Base-by-base conservation (phyloP, 495 filamentous ascomycete genomes). In the Darksidea phi region DNA sequence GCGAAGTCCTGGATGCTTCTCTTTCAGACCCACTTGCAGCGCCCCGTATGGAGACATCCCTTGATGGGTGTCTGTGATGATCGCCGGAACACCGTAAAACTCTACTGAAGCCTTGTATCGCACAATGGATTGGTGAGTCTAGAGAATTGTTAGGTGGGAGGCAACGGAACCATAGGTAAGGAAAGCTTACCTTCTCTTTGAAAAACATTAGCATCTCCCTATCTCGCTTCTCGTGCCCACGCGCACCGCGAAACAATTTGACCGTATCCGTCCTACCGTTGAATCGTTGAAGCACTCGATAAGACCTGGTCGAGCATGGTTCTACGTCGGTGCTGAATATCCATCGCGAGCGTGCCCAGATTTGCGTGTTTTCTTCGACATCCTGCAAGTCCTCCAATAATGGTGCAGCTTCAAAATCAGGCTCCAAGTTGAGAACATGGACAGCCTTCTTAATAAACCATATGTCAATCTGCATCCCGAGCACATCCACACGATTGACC, bases 51-150 rank as follows among this genome's bases (percentile, higher is more conserved):
- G 23, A 48, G 26, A 17, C n/a, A 57, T 47, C 8, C 54, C 54
- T 34, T 57, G 38, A 18, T 57, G 54, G 1, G 38, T 57, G 42
- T 42, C 32, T 12, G 54, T 57, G 13, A 57, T 57, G 42, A 47
- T 47, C 6, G 54, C 10, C 2, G 42, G 54, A 2, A 47, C 34
- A 34, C 42, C 20, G 4, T 20, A 15, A 25, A 57, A 24, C 6
- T 32, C 41, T 13, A 42, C 32, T 1, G 41, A 15, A 2, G 46
- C 11, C 18, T 47, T 10, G 32, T 57, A 57, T 17, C 42, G 21
- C 10, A 57, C 54, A 20, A 57, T 57, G 23, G 54, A 57, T 2
- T 57, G 10, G 54, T 46, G 28, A 3, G 10, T 10, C 28, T 32
- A 10, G 4, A 10, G 28, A 3, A 4, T 32, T 32, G 10, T 32